Evolutionary conservation across 83 land plant species (phyloP).

Genomic region (Thuja plicata): DNA sequence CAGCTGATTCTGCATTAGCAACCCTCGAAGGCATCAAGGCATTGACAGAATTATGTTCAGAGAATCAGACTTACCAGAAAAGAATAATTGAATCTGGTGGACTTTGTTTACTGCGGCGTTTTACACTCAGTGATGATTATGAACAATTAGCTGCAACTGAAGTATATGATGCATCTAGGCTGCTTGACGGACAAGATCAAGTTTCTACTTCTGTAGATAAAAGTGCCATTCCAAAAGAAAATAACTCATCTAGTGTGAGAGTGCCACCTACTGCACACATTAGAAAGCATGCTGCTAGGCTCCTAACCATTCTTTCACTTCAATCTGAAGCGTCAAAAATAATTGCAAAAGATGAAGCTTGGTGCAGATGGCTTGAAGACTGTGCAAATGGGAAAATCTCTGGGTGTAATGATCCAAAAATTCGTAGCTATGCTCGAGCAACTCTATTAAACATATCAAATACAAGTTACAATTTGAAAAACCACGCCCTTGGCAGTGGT

Average conservation of each 20-base stretch:
- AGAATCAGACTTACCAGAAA: slow-evolving; percentile 50
- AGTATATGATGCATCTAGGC: slow-evolving; percentile 67
- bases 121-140: slow-evolving; percentile 82
- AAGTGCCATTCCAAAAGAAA: slow-evolving; percentile 19
- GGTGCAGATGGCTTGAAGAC: slow-evolving; percentile 88
- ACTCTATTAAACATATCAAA: slow-evolving; percentile 57
- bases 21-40: slow-evolving; percentile 88
- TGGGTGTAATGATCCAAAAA: slow-evolving; percentile 75
- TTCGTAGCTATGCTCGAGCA: slow-evolving; percentile 85
- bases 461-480: background rate
- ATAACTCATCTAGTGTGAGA: slow-evolving; percentile 49
- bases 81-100: slow-evolving; percentile 77
- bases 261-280: slow-evolving; percentile 78
- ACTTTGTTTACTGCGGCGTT: slow-evolving; percentile 71
- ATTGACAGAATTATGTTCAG: slow-evolving; percentile 80
- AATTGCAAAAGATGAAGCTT: slow-evolving; percentile 56
- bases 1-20: slow-evolving; percentile 74
- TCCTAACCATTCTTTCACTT: slow-evolving; percentile 67
- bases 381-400: slow-evolving; percentile 79
- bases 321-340: slow-evolving; percentile 63
- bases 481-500: slow-evolving; percentile 7
- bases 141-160: slow-evolving; percentile 82
- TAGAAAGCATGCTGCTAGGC: slow-evolving; percentile 89
- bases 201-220: slow-evolving; percentile 26
- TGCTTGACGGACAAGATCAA: slow-evolving; percentile 29